Conservation (phyloP, 2,329 filamentous ascomycete species). For the Clonostachys chloroleuca region DNA sequence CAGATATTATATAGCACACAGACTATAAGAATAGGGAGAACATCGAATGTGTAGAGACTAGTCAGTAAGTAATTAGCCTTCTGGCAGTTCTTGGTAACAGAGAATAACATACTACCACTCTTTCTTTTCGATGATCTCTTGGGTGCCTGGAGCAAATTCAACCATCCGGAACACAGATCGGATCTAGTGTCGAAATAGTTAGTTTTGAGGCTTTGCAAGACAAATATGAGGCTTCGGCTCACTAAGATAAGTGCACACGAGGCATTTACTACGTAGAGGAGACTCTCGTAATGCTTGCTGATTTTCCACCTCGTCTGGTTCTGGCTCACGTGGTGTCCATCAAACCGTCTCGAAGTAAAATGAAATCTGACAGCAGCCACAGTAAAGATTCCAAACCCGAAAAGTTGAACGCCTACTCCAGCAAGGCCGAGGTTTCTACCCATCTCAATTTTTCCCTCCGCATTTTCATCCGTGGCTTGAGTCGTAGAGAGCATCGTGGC, state of each 20-base stretch:
- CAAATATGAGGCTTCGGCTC: too few relatives aligned
- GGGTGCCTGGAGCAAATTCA: background rate
- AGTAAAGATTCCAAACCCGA: constrained; percentile 39
- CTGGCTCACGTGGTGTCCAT: background rate
- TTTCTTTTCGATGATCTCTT: constrained; percentile 27
- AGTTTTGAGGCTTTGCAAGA: too few relatives aligned
- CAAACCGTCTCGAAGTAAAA: constrained; percentile 24
- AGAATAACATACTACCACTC: constrained; percentile 19
- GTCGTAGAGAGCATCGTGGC: constrained; percentile 32
- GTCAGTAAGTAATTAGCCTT: too few relatives aligned
- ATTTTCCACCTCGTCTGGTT: background rate
- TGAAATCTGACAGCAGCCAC: constrained; percentile 39
- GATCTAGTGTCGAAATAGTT: background rate
- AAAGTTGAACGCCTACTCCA: constrained; percentile 27
- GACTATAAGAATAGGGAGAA: too few relatives aligned
- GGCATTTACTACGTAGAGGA: background rate
- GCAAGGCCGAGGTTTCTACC: constrained; percentile 19
- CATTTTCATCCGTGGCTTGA: constrained; percentile 18
- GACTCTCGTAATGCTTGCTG: background rate
- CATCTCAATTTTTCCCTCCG: constrained; percentile 20
- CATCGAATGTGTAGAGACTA: too few relatives aligned
- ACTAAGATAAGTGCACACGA: background rate
- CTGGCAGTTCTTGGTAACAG: too few relatives aligned
- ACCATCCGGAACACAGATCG: background rate
- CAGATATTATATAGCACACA: too few relatives aligned